These are phyloP conservation scores for Neurospora sp. DNA, from an alignment of 495 filamentous ascomycete species.

Conservation along the genomic window DNA sequence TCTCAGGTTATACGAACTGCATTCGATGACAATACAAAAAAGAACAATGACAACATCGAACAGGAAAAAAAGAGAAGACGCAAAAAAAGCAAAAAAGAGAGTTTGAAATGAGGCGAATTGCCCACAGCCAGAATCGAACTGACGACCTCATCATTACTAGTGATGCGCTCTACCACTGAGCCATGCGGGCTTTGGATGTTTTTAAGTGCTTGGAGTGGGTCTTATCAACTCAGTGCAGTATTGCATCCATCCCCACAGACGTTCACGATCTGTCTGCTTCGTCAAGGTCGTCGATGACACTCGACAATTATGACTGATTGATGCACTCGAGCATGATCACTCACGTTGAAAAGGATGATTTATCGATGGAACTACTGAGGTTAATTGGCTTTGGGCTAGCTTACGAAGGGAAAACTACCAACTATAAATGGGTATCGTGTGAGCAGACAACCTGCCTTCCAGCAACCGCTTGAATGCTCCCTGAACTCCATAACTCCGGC, in stretches of 20 bases:
- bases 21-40: not conserved
- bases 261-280: not conserved
- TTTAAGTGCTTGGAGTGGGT: not conserved
- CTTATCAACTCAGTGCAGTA: not conserved
- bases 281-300: not conserved
- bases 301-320: not conserved
- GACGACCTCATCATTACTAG: not conserved
- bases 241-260: not conserved
- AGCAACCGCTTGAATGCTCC: no score
- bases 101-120: not conserved
- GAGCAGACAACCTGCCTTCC: no score
- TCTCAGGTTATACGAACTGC: not conserved
- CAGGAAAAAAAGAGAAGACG: not conserved
- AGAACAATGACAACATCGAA: fast-evolving
- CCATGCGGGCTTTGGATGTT: not conserved
- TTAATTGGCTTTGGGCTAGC: no score
- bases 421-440: no score
- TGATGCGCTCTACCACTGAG: not conserved
- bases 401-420: no score
- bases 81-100: not conserved
- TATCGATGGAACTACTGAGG: no score
- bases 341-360: no score
- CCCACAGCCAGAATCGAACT: not conserved
- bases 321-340: no score
- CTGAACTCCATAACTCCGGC: no score